Conservation (phyloP, 1,284 basidiomycete genomes). For the Xerocomus nothofagi region DNA sequence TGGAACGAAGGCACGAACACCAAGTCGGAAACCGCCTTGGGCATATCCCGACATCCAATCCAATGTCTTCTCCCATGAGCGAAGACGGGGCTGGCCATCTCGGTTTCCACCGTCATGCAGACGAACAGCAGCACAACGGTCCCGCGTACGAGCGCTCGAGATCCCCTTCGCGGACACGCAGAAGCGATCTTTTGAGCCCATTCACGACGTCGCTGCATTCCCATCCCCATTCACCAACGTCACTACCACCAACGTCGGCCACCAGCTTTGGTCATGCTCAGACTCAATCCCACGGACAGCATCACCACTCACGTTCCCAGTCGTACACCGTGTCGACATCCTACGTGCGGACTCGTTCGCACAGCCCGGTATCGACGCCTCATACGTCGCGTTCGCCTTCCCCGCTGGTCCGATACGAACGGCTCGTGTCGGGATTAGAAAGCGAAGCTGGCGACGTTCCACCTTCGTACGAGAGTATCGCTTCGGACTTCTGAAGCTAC, state of each 20-base stretch:
- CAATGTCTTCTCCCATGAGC: constrained; percentile 38
- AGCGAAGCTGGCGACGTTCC: constrained; percentile 65
- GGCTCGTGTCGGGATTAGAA: constrained; percentile 65
- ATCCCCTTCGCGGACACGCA: background rate
- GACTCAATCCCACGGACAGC: background rate
- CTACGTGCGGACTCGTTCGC: background rate
- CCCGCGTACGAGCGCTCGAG: background rate
- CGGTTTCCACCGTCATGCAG: constrained; percentile 21
- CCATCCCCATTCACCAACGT: too few species aligned
- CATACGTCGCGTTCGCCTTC: constrained; percentile 24
- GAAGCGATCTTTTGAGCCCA: background rate
- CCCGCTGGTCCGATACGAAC: constrained; percentile 49
- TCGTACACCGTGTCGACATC: constrained; percentile 1
- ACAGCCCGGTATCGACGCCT: constrained; percentile 6
- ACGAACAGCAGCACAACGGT: constrained; percentile 18
- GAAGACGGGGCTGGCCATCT: constrained; percentile 30
- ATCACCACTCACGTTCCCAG: background rate
- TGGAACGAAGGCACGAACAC: background rate
- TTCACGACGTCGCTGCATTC: background rate
- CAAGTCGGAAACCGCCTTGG: constrained; percentile 1
- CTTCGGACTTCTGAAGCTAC: background rate
- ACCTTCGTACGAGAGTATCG: constrained; percentile 53
- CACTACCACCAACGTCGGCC: background rate
- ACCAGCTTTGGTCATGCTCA: background rate
- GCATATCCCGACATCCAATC: constrained; percentile 28